Evolutionary conservation across 805 yeast species (phyloP).

Genomic region (Starmerella stellata): DNA sequence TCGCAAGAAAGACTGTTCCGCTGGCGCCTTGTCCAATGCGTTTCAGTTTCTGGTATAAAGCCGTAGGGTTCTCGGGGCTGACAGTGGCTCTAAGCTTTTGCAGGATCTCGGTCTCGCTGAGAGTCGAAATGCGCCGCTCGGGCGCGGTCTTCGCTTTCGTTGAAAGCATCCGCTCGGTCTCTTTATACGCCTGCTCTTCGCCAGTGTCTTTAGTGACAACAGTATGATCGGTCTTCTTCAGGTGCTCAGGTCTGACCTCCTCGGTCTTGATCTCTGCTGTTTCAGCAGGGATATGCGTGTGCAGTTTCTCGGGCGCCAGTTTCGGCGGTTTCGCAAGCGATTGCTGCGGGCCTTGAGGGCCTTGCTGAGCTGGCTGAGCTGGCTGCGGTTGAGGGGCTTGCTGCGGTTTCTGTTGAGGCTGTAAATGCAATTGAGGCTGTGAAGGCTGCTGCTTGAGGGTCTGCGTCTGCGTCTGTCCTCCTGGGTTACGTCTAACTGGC

Average conservation of each 20-base stretch:
- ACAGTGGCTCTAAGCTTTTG: conserved; percentile 69
- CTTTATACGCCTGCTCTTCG: conserved; percentile 2
- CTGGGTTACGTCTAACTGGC: not conserved
- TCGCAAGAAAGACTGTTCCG: conserved; percentile 89
- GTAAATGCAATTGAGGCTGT: not conserved
- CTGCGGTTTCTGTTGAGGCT: not conserved
- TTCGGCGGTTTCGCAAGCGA: not conserved
- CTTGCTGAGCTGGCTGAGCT: not conserved
- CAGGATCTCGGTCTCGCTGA: conserved; percentile 79
- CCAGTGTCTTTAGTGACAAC: not conserved
- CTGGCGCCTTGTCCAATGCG: conserved; percentile 98
- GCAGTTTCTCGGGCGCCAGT: not conserved
- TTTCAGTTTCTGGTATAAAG: conserved; percentile 33
- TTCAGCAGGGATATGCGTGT: not conserved
- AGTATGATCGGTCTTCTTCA: not conserved
- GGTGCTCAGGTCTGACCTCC: too few relatives aligned
- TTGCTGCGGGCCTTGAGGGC: not conserved
- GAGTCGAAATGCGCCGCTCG: conserved; percentile 37
- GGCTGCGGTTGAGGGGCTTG: not conserved
- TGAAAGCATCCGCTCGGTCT: conserved; percentile 1
- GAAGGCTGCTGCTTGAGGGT: not conserved
- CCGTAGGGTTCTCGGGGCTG: conserved; percentile 68
- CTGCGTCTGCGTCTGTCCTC: not conserved
- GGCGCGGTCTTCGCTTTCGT: not conserved
- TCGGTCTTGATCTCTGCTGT: too few relatives aligned